These are phyloP conservation scores for Aristolochia californica DNA, from an alignment of 164 flowering plant genomes.

Conservation along the genomic window DNA sequence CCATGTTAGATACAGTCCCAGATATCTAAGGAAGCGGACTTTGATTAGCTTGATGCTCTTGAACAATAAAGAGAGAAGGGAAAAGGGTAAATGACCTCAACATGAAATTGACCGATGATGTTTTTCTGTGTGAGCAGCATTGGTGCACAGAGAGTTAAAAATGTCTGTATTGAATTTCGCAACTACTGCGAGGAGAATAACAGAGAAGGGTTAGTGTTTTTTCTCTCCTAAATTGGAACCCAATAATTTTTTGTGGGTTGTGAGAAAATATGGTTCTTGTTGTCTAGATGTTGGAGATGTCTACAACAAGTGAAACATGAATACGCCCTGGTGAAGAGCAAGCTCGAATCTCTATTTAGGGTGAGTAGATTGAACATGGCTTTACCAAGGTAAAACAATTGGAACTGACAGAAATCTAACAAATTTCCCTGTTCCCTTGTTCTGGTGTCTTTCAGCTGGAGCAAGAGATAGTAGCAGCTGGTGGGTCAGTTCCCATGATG, in stretches of 20 bases:
- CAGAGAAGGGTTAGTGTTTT: slow-evolving; percentile 42
- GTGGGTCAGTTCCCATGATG: slow-evolving; percentile 29
- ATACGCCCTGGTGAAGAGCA: slow-evolving; percentile 34
- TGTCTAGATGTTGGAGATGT: slow-evolving; percentile 34
- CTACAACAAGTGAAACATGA: slow-evolving; percentile 40
- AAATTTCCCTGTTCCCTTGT: not conserved
- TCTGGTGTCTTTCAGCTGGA: slow-evolving; percentile 29
- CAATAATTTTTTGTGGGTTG: not conserved
- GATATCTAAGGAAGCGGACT: not conserved
- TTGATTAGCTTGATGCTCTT: not conserved
- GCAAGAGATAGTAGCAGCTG: slow-evolving; percentile 37
- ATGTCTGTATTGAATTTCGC: slow-evolving; percentile 39
- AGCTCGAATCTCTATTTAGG: slow-evolving; percentile 36
- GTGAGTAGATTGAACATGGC: slow-evolving; percentile 12
- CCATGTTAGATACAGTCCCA: too few species aligned
- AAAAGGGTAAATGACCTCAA: too few species aligned
- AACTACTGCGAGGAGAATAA: slow-evolving; percentile 42
- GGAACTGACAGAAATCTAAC: not conserved
- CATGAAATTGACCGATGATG: not conserved
- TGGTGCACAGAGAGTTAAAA: slow-evolving; percentile 46
- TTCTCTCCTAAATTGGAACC: too few species aligned
- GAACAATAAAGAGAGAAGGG: not conserved
- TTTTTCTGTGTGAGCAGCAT: slow-evolving; percentile 25
- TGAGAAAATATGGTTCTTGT: slow-evolving; percentile 1
- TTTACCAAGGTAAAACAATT: not conserved